Base-by-base conservation (phyloP, 129 eudicot species). In the Lonicera japonica region DNA sequence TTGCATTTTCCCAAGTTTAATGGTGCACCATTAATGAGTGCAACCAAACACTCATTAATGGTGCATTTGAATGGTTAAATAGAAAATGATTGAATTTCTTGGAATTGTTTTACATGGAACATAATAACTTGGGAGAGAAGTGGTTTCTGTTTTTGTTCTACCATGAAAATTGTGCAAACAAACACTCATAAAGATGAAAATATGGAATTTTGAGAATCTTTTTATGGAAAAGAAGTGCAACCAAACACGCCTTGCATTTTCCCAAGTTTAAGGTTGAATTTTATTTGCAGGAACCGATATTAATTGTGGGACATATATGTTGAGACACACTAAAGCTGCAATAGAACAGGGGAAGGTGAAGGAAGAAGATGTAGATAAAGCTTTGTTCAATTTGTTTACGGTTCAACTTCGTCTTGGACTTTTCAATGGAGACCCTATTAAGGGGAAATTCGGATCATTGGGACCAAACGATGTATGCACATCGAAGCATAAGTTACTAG, bases 271-370 rank as follows among this genome's bases (percentile, higher is more conserved):
- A 15, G 18, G 51, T 13, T 60, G 52, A 1, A 25, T 11, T 40
- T 71, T 22, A 25, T 68, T 70, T 56, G 60, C 75, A 94, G 96
- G 96, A 60, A 82, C 94, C 58, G 95, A 94, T 75, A 83, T 94
- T 1, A 83, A 88, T 51, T 94, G 99, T 66, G 99, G 99, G 52
- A 83, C 96, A 3, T 94, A 94, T 58, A 83, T 88, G 95, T 46
- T 78, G 72, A 72, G 77, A 41, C 75, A 94, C 76, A 73, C 83
- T 19, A 61, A 63, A 73, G 57, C 86, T 64, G 96, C 99, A 21
- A 11, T 88, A 22, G 75, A 71, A 7, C 72, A 72, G 74, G 94
- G 96, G 70, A 88, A 85, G 65, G 80, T 94, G 70, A 45, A 60
- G 69, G 92, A 88, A 54, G 73, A 67, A 47, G 96, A 83, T 50